Evolutionary conservation across 768 basidiomycete species (phyloP), one percentile per base, ranked within the genome.

Genomic region (Lyophyllum semitale): DNA sequence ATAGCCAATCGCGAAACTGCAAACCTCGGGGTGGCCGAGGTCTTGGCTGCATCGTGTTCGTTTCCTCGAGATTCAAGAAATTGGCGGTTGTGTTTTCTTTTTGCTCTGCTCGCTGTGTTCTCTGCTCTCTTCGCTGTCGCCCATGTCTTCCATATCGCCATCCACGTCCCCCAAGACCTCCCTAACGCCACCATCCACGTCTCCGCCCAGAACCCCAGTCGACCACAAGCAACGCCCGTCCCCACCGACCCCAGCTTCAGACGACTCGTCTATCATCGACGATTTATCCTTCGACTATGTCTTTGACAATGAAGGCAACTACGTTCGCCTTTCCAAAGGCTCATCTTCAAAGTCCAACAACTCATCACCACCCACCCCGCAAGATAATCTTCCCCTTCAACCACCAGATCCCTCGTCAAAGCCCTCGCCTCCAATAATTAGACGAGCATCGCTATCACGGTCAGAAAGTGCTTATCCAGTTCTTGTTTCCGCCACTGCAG

Each of bases 211-310:
- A 48, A 78, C 79, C 2, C 77, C 78, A n/a, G 58, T 66, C 46
- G 67, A 75, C 48, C 26, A 53, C 55, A 61, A 68, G 62, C 68
- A 48, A 61, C 68, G 51, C 60, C 71, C 45, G 58, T 73, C 55
- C 55, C 55, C 62, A 2, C 66, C 67, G n/a, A 66, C 71, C 2
- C 71, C 77, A 2, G 66, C 70, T 51, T 85, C 84, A 22, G 84
- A 85, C 64, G 84, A 84, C 58, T 83, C 83, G 1, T 82, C 81
- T 12, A 71, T 82, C 51, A 82, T 84, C 57, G 79, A 82, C 48
- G 85, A 87, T 62, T 79, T 87, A 48, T 86, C 84, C 7, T 87
- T 89, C 67, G 83, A 84, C 61, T 89, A 85, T 56, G 75, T 81
- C 59, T 74, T 73, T 41, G 82, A 84, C 71, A 71, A 75, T 11